Base-by-base conservation (phyloP, 2,329 filamentous ascomycete genomes). In the Pestalotiopsis sp. region DNA sequence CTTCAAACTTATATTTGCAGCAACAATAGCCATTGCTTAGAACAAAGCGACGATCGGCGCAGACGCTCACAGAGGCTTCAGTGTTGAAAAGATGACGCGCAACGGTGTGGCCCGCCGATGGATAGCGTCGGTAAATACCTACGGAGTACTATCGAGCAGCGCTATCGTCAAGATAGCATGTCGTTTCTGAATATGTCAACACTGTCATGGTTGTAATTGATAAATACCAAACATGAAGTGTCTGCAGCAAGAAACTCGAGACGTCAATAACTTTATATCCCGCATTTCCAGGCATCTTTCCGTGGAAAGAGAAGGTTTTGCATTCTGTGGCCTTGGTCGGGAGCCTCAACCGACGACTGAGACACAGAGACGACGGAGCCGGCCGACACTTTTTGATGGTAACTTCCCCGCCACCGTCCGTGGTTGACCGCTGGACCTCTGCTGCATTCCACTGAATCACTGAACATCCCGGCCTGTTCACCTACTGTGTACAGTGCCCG, bases 321-420 rank as follows among this genome's bases (percentile, higher is more conserved):
- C 30, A 35, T 9, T 1, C 30, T 35, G 30, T 35, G 35, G 35
- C 26, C 26, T 62, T 40, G 24, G 17, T 59, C 20, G 38, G 30
- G 30, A 62, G 20, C 30, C n/a, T 38, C 13, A 22, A 62, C 59
- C 59, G 20, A 39, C 26, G 26, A 62, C 6, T n/a, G 14, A 14
- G 22, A 62, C n/a, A n/a, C 3, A 48, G 39, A 24, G 20, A 11
- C 44, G 22, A 65, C 62, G 62, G 64, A 66, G 64, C 64, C 64
- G 64, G 64, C 64, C 64, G 64, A 66, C 20, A 40, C 35, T 20
- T 48, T 56, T 56, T n/a, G 61, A 14, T 55, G 44, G 62, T 20
- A 14, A 17, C 30, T n/a, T 26, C 62, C 62, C 44, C 62, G 62
- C 62, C 40, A 55, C 48, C 52, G 44, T 22, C 62, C 62, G 61